These are phyloP conservation scores for Calocybe cyanea DNA, from an alignment of 768 basidiomycete genomes.

Conservation along the genomic window DNA sequence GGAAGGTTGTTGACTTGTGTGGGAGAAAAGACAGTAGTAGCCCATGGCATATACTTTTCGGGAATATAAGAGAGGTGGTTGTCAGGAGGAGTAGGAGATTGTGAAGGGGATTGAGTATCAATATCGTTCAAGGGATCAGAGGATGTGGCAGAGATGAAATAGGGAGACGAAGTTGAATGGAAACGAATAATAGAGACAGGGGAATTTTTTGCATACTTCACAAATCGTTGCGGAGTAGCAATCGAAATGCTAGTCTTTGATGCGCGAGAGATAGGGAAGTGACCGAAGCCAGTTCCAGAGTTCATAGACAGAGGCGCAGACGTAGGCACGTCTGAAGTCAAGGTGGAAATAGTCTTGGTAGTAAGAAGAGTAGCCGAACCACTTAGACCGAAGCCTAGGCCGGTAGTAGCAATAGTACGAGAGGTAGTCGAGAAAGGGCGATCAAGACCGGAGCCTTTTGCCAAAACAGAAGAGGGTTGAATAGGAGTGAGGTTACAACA, in stretches of 20 bases:
- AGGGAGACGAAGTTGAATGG: too few relatives aligned
- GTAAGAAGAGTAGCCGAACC: conserved; percentile 14
- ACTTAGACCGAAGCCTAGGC: conserved; percentile 27
- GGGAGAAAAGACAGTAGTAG: conserved; percentile 22
- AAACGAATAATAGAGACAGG: too few relatives aligned
- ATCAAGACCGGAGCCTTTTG: conserved; percentile 23
- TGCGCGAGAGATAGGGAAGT: conserved; percentile 10
- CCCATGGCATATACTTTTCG: conserved; percentile 23
- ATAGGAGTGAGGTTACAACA: conserved; percentile 23
- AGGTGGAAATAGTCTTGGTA: conserved; percentile 4
- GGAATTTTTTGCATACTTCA: too few relatives aligned
- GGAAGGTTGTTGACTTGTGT: conserved; percentile 23
- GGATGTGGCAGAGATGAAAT: conserved; percentile 10
- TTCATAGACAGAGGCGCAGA: too few relatives aligned
- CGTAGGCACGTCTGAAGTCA: too few relatives aligned
- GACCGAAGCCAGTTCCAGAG: conserved; percentile 3
- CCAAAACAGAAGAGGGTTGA: conserved; percentile 14
- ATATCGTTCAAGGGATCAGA: too few relatives aligned
- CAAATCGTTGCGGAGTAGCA: conserved; percentile 15
- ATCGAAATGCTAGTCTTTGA: conserved; percentile 15
- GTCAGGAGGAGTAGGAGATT: background rate
- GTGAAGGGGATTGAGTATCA: background rate
- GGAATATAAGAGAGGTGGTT: background rate
- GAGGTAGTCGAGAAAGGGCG: conserved; percentile 9
- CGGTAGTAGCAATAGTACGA: conserved; percentile 16